phyloP scores from a whole-genome alignment of 169 alveolate species.

The Babesia caballi region DNA sequence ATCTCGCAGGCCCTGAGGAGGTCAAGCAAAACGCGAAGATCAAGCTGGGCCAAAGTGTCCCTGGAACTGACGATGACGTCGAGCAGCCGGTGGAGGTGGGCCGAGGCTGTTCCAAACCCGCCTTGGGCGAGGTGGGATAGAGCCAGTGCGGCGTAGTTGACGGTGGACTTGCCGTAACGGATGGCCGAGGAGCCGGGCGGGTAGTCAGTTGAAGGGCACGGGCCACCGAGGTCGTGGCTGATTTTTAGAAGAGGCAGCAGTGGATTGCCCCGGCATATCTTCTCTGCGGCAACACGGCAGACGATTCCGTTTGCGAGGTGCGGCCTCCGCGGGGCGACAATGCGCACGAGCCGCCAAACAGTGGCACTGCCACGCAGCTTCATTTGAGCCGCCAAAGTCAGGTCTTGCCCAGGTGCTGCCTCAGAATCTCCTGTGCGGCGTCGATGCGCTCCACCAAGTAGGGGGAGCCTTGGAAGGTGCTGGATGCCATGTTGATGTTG shows the following conservation, averaged over 20 bases:
- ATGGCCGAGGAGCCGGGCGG: background rate
- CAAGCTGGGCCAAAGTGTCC: background rate
- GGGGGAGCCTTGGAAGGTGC: conserved; percentile 57
- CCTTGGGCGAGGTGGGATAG: background rate
- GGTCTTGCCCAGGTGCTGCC: conserved; percentile 8
- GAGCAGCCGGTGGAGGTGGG: conserved; percentile 9
- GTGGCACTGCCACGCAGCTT: background rate
- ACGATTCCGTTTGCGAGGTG: conserved; percentile 11
- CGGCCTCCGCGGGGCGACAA: conserved; percentile 24
- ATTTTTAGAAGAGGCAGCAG: conserved; percentile 1
- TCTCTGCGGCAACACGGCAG: background rate
- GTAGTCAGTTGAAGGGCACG: background rate
- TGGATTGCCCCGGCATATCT: background rate
- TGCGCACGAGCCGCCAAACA: background rate
- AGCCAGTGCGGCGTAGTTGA: background rate
- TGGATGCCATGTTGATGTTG: conserved; percentile 48
- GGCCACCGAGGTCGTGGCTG: too few species aligned
- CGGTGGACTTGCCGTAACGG: background rate
- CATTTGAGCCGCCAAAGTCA: background rate
- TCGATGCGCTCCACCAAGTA: conserved; percentile 60
- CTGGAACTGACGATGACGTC: conserved; percentile 13
- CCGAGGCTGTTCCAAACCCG: background rate
- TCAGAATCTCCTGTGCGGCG: conserved; percentile 48
- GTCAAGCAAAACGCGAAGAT: background rate
- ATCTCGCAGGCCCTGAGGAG: conserved; percentile 1